Base-by-base conservation (phyloP, 2,329 filamentous ascomycete genomes). In the Colletotrichum brevisporum region DNA sequence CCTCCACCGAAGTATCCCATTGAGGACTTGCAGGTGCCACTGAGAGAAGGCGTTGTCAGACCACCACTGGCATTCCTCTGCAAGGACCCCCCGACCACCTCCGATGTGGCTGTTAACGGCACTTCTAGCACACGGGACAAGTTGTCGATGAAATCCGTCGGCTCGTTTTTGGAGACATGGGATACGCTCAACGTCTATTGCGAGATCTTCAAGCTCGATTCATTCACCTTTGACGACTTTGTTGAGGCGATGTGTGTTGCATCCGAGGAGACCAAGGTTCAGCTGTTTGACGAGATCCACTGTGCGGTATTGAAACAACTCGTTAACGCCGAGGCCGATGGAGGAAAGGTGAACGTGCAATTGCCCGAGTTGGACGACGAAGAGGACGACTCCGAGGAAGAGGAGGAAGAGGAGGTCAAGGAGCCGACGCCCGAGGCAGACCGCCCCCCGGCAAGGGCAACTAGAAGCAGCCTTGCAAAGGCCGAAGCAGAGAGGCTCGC, bases 181-280 rank as follows among this genome's bases (percentile, higher is more conserved):
- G 94, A 98, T 75, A 98, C 95, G 0, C 86, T 99, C 41, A 99
- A 98, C 75, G 95, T 99, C n/a, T 98, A 98, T 77, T 97, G 94
- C 76, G 94, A 97, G 76, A 92, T 98, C 18, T 97, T 97, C 77
- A 90, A 94, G 76, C 86, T 99, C 27, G 96, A 99, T 79, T 98
- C 95, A 0, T 99, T 99, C 77, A 98, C 95, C 0, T 97, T 98
- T 75, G 96, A 99, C 78, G 96, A 99, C 78, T 98, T 95, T 75
- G 86, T 97, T 5, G 92, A 98, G 77, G 92, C 95, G 0, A 90
- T 99, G 85, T 88, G 91, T 56, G 91, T 95, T 67, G 88, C 92
- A 0, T 94, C 90, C 0, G 88, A 91, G 41, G 90, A 94, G 24
- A 83, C 89, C 1, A 91, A 92, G 8, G 96, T 96, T 60, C 92